Base-by-base conservation (phyloP, 2,329 filamentous ascomycete genomes). In the Dactylellina cionopaga region DNA sequence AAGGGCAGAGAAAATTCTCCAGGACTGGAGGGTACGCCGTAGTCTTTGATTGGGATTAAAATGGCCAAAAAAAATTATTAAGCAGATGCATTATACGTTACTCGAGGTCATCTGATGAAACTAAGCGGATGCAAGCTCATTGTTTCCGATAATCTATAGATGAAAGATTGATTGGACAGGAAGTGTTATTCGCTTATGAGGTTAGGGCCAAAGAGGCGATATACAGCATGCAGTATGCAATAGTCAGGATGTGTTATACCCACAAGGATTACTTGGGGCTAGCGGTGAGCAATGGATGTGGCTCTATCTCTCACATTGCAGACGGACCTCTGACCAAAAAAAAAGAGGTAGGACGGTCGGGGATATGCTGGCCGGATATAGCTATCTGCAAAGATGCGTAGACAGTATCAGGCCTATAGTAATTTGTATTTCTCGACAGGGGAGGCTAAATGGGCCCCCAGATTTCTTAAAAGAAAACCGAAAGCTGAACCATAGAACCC, bases 121-220 rank as follows among this genome's bases (percentile, higher is more conserved):
- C 56, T 49, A 58, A 62, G 55, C 64, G 64, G 64, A 69, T 60
- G 63, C 63, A 68, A 52, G 63, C 41, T 60, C 25, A 47, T 70
- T 62, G 56, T 70, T 62, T 70, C 65, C 65, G 65, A 60, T 60
- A 54, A 25, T 41, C 56, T 52, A n/a, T 54, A 49, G 58, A 55
- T 58, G 56, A 27, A 27, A 58, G 49, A 25, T 51, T 71, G 66
- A 71, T 71, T 71, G 66, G 65, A 31, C 46, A 51, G 25, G 49
- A 63, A 46, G 29, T 44, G 25, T 58, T 24, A 19, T 70, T 71
- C 65, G 65, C 66, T 64, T 71, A 59, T 33, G 41, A 56, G 27
- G 49, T 43, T 52, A 69, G 43, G 37, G 46, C 41, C 31, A 69
- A 60, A 69, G 58, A 69, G 47, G 64, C 55, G 64, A 62, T 62